Evolutionary conservation across 768 basidiomycete species (phyloP).

Genomic region (Boletus edulis): DNA sequence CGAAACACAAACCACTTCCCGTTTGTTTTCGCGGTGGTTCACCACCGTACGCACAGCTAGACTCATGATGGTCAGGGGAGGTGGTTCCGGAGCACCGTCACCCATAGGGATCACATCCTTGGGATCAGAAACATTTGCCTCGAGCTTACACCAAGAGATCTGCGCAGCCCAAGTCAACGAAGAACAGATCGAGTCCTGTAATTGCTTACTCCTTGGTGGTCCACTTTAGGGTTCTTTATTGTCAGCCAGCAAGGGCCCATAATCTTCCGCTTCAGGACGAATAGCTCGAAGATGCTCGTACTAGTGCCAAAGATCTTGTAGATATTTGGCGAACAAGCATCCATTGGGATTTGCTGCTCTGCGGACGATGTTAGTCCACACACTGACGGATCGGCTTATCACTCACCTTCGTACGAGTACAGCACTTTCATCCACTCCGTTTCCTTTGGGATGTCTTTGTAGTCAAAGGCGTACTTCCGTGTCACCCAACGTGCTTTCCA

Average conservation of each 20-base stretch:
- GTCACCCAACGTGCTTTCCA: slow-evolving; percentile 86
- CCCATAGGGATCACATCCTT: slow-evolving; percentile 85
- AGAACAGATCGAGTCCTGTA: background rate
- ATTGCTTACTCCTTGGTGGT: slow-evolving; percentile 70
- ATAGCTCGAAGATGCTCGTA: slow-evolving; percentile 88
- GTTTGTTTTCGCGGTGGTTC: slow-evolving; percentile 90
- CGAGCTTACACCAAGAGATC: slow-evolving; percentile 98
- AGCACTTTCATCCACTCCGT: slow-evolving; percentile 94
- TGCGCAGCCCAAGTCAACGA: slow-evolving; percentile 29
- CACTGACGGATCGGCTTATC: background rate
- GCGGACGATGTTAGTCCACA: background rate
- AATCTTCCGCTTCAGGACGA: slow-evolving; percentile 94
- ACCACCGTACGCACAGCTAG: slow-evolving; percentile 86
- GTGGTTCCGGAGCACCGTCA: slow-evolving; percentile 73
- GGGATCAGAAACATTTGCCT: slow-evolving; percentile 78
- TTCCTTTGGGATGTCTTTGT: slow-evolving; percentile 68
- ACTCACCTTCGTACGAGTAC: slow-evolving; percentile 82
- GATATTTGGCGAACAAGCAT: slow-evolving; percentile 80
- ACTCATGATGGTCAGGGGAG: slow-evolving; percentile 89
- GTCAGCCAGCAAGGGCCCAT: slow-evolving; percentile 99
- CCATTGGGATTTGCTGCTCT: slow-evolving; percentile 57
- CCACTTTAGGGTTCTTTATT: slow-evolving; percentile 72
- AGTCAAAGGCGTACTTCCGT: slow-evolving; percentile 88
- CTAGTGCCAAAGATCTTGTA: slow-evolving; percentile 87
- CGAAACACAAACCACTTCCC: slow-evolving; percentile 88